Evolutionary conservation across 257 asterid species (phyloP), one percentile per base, ranked within the genome.

Genomic region (Solanum neorickii): DNA sequence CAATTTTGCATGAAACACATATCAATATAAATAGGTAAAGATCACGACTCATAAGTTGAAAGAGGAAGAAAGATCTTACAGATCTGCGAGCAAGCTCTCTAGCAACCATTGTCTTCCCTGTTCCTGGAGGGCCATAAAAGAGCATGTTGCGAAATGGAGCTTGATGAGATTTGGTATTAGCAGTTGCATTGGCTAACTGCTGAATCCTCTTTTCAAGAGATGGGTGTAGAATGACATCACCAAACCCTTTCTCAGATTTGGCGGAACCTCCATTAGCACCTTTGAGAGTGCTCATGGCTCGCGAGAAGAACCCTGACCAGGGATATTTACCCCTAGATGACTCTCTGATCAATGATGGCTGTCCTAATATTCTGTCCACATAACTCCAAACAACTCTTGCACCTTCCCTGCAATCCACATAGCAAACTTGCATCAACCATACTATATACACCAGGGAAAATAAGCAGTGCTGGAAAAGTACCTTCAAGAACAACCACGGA

Each of bases 61-160:
- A 49, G 9, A 46, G 27, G 70, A 49, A 20, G 70, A 47, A 49
- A 49, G 69, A 27, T 82, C 98, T 87, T 94, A 95, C 99, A 86
- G 98, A 97, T 93, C 91, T 95, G 46, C 88, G 97, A 65, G 99
- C 99, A 89, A 97, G 98, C 95, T 97, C 99, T 87, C 98, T 94
- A 65, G 98, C 99, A 89, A 95, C 98, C 98, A 97, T 95, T 66
- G 99, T 97, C 91, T 97, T 97, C 91, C 99, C 99, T 47, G 99
- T 95, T 87, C 99, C 99, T 42, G 98, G 99, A 82, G 98, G 98
- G 82, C 99, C 99, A 86, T 94, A 95, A 87, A 97, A 95, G 52
- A 97, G 99, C 95, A 97, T 93, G 91, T 97, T 97, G 78, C 99
- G 92, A 52, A 94, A 97, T 69, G 99, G 99, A 41, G 98, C 99